Base-by-base conservation (phyloP, 179 eudicot genomes). In the Drosera spatulata region DNA sequence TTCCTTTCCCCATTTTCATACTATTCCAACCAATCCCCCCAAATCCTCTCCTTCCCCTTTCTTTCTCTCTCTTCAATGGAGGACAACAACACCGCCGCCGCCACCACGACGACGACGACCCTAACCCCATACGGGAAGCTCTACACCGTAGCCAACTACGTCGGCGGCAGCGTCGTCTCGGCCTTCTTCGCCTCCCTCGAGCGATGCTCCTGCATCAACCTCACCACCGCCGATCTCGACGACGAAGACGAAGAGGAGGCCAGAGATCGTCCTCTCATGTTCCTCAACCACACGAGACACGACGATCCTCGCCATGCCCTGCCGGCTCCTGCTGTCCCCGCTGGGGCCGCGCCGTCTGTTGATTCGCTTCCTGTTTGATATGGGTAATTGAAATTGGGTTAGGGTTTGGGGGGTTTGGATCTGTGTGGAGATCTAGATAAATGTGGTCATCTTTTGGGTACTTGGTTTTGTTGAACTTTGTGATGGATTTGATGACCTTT, bases 121-220 rank as follows among this genome's bases (percentile, higher is more conserved):
- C 10, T 73, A 10, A 76, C 82, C 3, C 51, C 79, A 12, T 66
- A 61, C 45, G 81, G 73, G 6, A 79, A 66, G 63, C 61, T 82
- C 8, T 75, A 56, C 75, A 71, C 67, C 50, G 77, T 76, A 37
- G 86, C 86, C 2, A 80, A 74, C 57, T 82, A 72, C 67, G 61
- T 79, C 52, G 82, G 87, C 12, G 70, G 74, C 6, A 72, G 79
- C 71, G 82, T 83, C 4, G 81, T 78, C 44, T 66, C 83, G 15
- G 88, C 88, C 40, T 85, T 85, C 71, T 85, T 85, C 70, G 80
- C 86, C 7, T 85, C 94, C 6, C 77, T 85, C 10, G 86, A 85
- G 49, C 85, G 88, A 2, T 86, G 78, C 69, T 74, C 86, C 8
- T 86, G 94, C 71, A 82, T 86, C 58, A 79, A 83, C 61, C 74